Base-by-base conservation (phyloP, 805 yeast genomes). In the Candida odintsovae region DNA sequence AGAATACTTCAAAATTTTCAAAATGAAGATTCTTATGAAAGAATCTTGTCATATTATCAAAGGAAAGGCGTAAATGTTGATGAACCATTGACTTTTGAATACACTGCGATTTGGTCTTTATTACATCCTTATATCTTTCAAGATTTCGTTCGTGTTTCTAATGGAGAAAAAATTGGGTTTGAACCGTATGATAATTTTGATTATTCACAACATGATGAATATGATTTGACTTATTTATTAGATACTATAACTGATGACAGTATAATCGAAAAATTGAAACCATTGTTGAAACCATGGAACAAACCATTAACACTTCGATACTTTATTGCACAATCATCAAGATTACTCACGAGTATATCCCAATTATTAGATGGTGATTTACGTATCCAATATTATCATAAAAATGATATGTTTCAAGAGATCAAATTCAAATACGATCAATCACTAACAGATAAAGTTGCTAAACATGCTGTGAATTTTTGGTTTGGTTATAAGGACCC, bases 401-500 rank as follows among this genome's bases (percentile, higher is more conserved):
- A 70, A 35, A 67, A 64, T 7, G 59, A 50, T 19, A 68, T 73
- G 5, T 77, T 82, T 53, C 63, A 69, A 22, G 70, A 70, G 18
- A 57, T 69, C 0, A 41, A 57, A 9, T 76, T 75, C 45, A 47
- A 60, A 3, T 80, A 70, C 54, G 66, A 72, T 42, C 54, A 58
- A 6, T 42, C 51, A 0, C 55, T 50, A 12, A 55, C 78, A 3
- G 50, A 63, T 1, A 31, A 51, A 3, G 59, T 66, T 8, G 58
- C 75, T 2, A 40, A 50, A 0, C 52, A 59, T 11, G 68, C 80
- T 3, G 52, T 75, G 43, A 56, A 57, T 21, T 76, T 80, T 51
- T 84, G 90, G 90, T 67, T 69, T 53, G 90, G 90, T 0, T 54
- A 62, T 28, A 63, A 85, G 40, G 60, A 58, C 3, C 86, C 87